Conservation (phyloP, 768 basidiomycete species). For the Lactarius vividus region DNA sequence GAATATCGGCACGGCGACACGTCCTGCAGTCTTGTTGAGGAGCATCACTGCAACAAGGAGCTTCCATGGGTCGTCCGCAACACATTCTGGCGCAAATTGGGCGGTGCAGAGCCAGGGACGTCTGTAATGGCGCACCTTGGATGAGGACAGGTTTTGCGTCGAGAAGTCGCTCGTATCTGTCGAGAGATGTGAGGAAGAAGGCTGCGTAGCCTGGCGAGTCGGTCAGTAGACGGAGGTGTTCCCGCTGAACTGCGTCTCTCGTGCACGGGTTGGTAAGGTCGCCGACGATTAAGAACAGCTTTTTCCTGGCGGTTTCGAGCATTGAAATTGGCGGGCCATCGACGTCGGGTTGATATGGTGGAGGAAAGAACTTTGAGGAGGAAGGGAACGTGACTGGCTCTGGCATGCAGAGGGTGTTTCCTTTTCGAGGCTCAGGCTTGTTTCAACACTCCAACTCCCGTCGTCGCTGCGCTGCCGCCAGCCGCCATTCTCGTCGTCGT, state of each 20-base stretch:
- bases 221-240: conserved; percentile 19
- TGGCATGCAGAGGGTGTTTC: background rate
- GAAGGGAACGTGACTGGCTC: background rate
- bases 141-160: conserved; percentile 33
- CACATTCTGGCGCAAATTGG: conserved; percentile 40
- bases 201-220: conserved; percentile 24
- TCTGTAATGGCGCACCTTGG: conserved; percentile 28
- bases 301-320: background rate
- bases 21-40: conserved; percentile 68
- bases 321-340: conserved; percentile 20
- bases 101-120: background rate
- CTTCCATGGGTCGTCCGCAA: conserved; percentile 64
- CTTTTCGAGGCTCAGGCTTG: conserved; percentile 12
- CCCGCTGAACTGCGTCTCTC: background rate
- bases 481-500: conserved; percentile 24
- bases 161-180: conserved; percentile 20
- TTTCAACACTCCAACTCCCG: background rate
- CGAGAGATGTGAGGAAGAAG: conserved; percentile 22
- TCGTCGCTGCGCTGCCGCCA: conserved; percentile 14
- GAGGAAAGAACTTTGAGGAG: conserved; percentile 21
- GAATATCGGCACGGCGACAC: conserved; percentile 63
- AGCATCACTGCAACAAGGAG: conserved; percentile 63
- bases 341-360: background rate
- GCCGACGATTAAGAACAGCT: background rate
- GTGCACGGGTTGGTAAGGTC: background rate